Evolutionary conservation across 192 early-diverging fungal species (phyloP), one percentile per base, ranked within the genome.

Genomic region (Helicostylum pulchrum): DNA sequence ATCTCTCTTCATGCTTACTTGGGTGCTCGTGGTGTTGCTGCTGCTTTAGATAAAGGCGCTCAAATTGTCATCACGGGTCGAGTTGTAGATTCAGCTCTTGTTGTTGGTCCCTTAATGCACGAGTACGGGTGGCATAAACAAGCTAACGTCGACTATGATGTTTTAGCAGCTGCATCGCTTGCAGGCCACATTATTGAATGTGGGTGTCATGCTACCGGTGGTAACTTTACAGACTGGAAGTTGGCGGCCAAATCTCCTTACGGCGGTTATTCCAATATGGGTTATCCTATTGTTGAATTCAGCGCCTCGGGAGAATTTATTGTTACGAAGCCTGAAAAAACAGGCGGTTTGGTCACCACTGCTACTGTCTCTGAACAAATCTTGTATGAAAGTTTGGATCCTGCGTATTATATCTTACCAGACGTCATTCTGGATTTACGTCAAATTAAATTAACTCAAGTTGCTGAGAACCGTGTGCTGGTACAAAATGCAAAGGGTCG

Each of bases 121-220:
- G 83, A 85, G 67, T 86, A 72, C 67, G 74, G 71, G 2, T 88
- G 86, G 86, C 62, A 78, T 21, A 47, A 45, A 11, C 21, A 60
- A 10, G 14, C 31, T 4, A 31, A 56, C 31, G 69, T 65, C 23
- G 74, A 85, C 53, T 84, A 73, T 61, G 81, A 88, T 65, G 71
- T 76, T 20, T 78, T 88, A 53, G 86, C 85, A 7, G 77, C 76
- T 11, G 85, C 81, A 0, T 86, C 86, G 2, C 70, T 88, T 50
- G 86, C 83, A 7, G 86, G 86, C 14, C 86, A 88, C 46, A 80
- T 87, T 53, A 83, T 88, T 45, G 86, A 87, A 70, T 88, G 86
- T 61, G 86, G 86, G 12, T 83, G 83, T 66, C 86, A 88, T 19
- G 77, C 83, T 26, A 88, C 86, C 11, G 85, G 86, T 43, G 86